Evolutionary conservation across 1,284 basidiomycete genomes (phyloP).

Genomic region (Trichosporon sp.): DNA sequence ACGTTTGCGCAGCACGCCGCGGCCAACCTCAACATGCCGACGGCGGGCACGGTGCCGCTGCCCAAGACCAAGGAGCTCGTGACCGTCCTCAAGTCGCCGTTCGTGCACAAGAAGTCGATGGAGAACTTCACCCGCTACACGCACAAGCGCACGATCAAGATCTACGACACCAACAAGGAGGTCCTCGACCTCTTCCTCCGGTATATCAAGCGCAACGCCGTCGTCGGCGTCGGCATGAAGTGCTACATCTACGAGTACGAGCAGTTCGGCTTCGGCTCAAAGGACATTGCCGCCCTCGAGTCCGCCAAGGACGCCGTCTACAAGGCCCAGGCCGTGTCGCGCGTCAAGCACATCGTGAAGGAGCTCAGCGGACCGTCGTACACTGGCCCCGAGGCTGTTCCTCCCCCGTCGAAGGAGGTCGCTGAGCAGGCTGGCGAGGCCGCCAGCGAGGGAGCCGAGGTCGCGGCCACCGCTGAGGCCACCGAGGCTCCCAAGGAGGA

Average conservation of each 20-base stretch:
- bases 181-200: constrained; percentile 76
- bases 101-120: constrained; percentile 90
- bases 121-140: constrained; percentile 90
- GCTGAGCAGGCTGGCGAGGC: too few relatives aligned
- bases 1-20: constrained; percentile 84
- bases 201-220: constrained; percentile 71
- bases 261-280: constrained; percentile 56
- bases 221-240: constrained; percentile 83
- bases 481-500: background rate
- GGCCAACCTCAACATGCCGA: constrained; percentile 74
- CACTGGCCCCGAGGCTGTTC: background rate
- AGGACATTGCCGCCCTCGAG: constrained; percentile 43
- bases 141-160: constrained; percentile 80
- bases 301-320: constrained; percentile 50
- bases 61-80: constrained; percentile 75
- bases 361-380: constrained; percentile 23
- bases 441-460: too few relatives aligned
- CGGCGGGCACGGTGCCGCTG: constrained; percentile 63
- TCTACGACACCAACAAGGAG: constrained; percentile 78
- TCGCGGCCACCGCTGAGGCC: constrained; percentile 2
- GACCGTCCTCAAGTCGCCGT: constrained; percentile 83
- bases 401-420: background rate
- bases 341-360: constrained; percentile 22
- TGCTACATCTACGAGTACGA: constrained; percentile 71
- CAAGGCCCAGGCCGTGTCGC: constrained; percentile 21